Evolutionary conservation across 2,329 filamentous ascomycete species (phyloP).

Genomic region (Dothideomycetes sp.): DNA sequence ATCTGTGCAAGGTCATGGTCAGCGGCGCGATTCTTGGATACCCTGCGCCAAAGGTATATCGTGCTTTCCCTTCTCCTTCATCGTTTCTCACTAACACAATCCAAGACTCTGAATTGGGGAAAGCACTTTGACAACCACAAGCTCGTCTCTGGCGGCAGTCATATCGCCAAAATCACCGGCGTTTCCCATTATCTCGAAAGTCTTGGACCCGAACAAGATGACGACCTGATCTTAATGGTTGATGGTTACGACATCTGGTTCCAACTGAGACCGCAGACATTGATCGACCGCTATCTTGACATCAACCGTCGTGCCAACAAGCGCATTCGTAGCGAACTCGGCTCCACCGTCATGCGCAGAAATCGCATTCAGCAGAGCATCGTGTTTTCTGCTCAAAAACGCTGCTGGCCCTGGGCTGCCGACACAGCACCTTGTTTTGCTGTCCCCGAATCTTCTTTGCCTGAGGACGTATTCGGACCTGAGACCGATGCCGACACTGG

Average conservation of each 20-base stretch:
- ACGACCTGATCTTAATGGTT: constrained; percentile 55
- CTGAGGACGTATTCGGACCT: constrained; percentile 39
- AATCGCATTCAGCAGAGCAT: constrained; percentile 43
- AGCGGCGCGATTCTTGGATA: constrained; percentile 20
- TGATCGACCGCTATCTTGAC: constrained; percentile 50
- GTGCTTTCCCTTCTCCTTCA: too few relatives aligned
- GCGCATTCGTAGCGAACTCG: constrained; percentile 34
- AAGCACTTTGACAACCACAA: constrained; percentile 6
- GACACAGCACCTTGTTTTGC: constrained; percentile 43
- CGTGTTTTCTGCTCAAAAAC: constrained; percentile 48
- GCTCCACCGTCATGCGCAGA: constrained; percentile 8
- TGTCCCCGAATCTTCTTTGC: constrained; percentile 43
- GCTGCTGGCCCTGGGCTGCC: constrained; percentile 37
- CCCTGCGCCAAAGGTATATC: constrained; percentile 20
- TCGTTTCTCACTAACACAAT: too few relatives aligned
- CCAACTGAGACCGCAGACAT: constrained; percentile 55
- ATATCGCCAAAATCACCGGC: constrained; percentile 22
- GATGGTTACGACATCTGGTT: constrained; percentile 57
- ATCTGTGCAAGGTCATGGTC: constrained; percentile 21
- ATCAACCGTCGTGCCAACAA: constrained; percentile 36
- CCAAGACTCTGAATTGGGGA: constrained; percentile 21
- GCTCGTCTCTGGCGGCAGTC: constrained; percentile 14
- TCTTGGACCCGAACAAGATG: constrained; percentile 17
- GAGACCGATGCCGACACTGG: constrained; percentile 41
- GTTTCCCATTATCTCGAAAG: constrained; percentile 23